Evolutionary conservation across 805 yeast species (phyloP).

Genomic region (Pichia nakasei): DNA sequence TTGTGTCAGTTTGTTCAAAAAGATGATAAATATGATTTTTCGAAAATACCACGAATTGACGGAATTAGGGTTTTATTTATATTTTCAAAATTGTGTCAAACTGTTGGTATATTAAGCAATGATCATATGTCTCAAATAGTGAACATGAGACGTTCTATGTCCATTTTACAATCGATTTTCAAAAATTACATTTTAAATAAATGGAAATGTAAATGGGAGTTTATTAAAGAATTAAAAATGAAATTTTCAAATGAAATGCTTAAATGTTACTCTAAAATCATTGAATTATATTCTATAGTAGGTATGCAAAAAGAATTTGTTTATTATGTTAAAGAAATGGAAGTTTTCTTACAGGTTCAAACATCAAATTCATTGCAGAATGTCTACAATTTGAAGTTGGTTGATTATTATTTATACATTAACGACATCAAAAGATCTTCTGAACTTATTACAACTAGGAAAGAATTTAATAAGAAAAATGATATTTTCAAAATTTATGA

Average conservation of each 20-base stretch:
- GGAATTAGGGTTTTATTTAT: constrained; percentile 17
- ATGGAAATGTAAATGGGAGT: not conserved
- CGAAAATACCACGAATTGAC: not conserved
- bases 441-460: not conserved
- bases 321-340: constrained; percentile 44
- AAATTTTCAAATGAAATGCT: constrained; percentile 29
- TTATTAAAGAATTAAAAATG: constrained; percentile 22
- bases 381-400: constrained; percentile 13
- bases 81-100: constrained; percentile 29
- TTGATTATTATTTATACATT: constrained; percentile 18
- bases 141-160: constrained; percentile 41
- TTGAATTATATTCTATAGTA: constrained; percentile 33
- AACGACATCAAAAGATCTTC: constrained; percentile 11
- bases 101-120: constrained; percentile 16
- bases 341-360: constrained; percentile 27
- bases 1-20: not conserved
- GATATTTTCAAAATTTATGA: not conserved
- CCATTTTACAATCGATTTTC: constrained; percentile 44
- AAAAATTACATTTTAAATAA: constrained; percentile 27
- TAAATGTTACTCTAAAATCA: constrained; percentile 31
- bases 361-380: constrained; percentile 22
- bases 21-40: not conserved
- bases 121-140: constrained; percentile 18
- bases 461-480: not conserved
- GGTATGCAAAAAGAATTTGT: constrained; percentile 55